Conservation (phyloP, 2,329 filamentous ascomycete genomes). For the Colletotrichum salicis region DNA sequence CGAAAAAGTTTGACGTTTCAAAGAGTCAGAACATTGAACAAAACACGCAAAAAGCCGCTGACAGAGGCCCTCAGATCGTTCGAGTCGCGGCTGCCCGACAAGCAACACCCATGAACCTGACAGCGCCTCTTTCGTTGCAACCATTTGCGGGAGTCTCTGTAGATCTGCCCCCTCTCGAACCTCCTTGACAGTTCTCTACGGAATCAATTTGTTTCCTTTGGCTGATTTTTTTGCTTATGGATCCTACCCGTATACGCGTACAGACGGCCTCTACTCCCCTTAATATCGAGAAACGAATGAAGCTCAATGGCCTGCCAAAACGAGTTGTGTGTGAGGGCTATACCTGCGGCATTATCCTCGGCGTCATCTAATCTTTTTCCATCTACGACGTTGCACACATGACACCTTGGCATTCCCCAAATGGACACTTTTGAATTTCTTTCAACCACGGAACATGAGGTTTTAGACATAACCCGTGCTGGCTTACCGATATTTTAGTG, state of each 20-base stretch:
- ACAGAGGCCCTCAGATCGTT: not conserved
- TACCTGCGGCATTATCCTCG: not conserved
- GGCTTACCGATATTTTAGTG: not conserved
- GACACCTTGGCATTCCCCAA: not conserved
- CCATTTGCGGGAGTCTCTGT: not conserved
- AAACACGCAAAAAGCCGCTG: not conserved
- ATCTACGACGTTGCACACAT: not conserved
- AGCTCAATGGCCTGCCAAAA: not conserved
- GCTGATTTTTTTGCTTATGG: not conserved
- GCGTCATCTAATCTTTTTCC: not conserved
- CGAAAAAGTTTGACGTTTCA: constrained; percentile 27
- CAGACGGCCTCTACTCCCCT: not conserved
- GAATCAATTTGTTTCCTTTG: not conserved
- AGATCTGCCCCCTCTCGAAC: not conserved
- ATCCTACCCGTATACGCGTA: not conserved
- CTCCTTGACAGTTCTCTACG: not conserved
- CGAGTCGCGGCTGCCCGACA: not conserved
- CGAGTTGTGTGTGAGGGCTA: not conserved
- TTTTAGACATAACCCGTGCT: not conserved
- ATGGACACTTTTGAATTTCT: no score
- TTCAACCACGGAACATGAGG: no score
- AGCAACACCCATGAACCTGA: not conserved
- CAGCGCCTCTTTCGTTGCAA: not conserved
- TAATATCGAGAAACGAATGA: not conserved
- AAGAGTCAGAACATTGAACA: constrained; percentile 5